Evolutionary conservation across 2,329 filamentous ascomycete genomes (phyloP), one percentile per base, ranked within the genome.

Genomic region (Ophiostoma tasmaniense): DNA sequence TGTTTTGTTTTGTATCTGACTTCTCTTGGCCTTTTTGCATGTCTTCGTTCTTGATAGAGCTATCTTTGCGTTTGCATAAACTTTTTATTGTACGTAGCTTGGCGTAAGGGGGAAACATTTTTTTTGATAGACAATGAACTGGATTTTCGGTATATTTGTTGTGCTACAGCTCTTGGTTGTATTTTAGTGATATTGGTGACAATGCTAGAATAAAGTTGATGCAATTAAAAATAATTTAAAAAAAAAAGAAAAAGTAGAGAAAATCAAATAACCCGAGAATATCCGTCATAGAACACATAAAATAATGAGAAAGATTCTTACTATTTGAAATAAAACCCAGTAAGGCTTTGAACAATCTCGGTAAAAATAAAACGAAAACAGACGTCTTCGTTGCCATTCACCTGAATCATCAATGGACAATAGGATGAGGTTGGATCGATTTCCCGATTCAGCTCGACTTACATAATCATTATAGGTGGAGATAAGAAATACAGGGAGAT

Each of bases 391-490:
- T 45, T 45, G 42, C 7, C 5, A 45, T 8, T 2, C 20, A 45
- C 20, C 42, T 45, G 14, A 20, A 45, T 10, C 42, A 6, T 8
- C 42, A 45, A 45, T 61, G 14, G 30, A 62, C 59, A 62, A 62
- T 62, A 62, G 30, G 17, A 62, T 20, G 17, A n/a, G 30, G 17
- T 11, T 20, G 28, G 5, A 61, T 30, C 1, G 37, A 64, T 20
- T 62, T 62, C 33, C 61, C 61, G 7, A 52, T 28, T 61, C 8
- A 50, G 64, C 67, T 25, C 42, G 59, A 45, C 22, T 65, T 66
- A 45, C 17, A 66, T 59, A 37, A 37, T 10, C 22, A 52, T 52
- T 33, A 33, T 64, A 62, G 45, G 62, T 28, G 62, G 61, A 22
- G 52, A 25, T 45, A 7, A 45, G 42, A 45, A 45, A n/a, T 45